Base-by-base conservation (phyloP, 2,329 filamentous ascomycete genomes). In the Thelonectria discophora region DNA sequence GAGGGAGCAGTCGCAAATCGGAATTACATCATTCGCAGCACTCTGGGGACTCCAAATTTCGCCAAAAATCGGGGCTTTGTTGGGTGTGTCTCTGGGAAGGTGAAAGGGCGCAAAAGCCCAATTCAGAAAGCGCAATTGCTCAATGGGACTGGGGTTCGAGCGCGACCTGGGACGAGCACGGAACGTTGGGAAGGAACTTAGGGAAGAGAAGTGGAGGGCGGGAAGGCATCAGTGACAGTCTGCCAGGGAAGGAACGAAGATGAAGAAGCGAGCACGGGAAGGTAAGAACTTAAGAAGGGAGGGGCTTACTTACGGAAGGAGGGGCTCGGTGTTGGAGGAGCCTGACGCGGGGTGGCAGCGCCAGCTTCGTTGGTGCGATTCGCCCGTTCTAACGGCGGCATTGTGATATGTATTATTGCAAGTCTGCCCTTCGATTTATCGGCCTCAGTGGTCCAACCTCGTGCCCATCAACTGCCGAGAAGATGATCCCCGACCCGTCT, bases 261-360 rank as follows among this genome's bases (percentile, higher is more conserved):
- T 3, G 32, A 9, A 34, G 46, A 40, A 48, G 47, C 39, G 24
- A 30, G 50, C 15, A 30, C 15, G 37, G 30, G 40, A 42, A 30
- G 21, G 24, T 45, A 46, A 51, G 40, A 42, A 30, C n/a, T 18
- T 45, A 46, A 51, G 27, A 30, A 63, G 65, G 55, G 58, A 20
- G 60, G 65, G 56, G 58, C 59, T 45, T 58, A 73, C 82, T 76
- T 78, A 85, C 83, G 83, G 72, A 85, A 86, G 54, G 82, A 83
- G 62, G 81, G 80, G 71, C 78, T 76, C 69, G 81, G 81, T 45
- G 79, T 75, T 66, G 81, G 74, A 64, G 81, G 64, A 55, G 51
- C 37, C 20, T 65, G 62, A 47, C 65, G 65, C 62, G 64, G 64
- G 65, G 65, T 58, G 62, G 40, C 46, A 27, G 51, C 24, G 17